These are phyloP conservation scores for Hanseniaspora clermontiae DNA, from an alignment of 805 yeast genomes.

Conservation along the genomic window DNA sequence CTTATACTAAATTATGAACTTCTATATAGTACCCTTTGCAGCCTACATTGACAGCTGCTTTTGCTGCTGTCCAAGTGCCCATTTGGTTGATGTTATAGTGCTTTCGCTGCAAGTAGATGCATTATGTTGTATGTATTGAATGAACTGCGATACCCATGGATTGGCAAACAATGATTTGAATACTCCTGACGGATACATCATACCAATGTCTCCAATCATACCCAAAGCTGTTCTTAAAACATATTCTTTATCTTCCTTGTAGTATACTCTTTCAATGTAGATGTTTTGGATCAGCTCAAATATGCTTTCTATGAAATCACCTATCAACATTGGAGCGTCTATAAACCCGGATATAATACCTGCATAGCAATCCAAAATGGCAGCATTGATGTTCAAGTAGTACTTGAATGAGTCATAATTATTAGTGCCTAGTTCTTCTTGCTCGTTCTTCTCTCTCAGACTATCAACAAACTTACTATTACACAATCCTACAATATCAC, in stretches of 20 bases:
- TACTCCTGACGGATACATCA: slow-evolving; percentile 70
- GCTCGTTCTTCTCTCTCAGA: slow-evolving; percentile 46
- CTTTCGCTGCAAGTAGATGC: slow-evolving; percentile 46
- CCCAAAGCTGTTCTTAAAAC: slow-evolving; percentile 79
- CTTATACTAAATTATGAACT: neutral
- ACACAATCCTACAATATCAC: slow-evolving; percentile 69
- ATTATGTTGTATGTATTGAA: slow-evolving; percentile 49
- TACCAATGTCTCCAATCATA: slow-evolving; percentile 80
- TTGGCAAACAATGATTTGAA: slow-evolving; percentile 53
- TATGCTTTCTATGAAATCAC: slow-evolving; percentile 54
- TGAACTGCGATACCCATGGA: slow-evolving; percentile 69
- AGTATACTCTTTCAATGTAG: slow-evolving; percentile 8
- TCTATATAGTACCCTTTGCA: neutral
- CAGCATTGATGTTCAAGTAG: slow-evolving; percentile 56
- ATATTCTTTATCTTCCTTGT: slow-evolving; percentile 17
- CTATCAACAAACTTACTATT: slow-evolving; percentile 4
- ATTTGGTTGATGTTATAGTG: slow-evolving; percentile 86
- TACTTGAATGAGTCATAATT: slow-evolving; percentile 69
- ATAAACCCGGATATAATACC: slow-evolving; percentile 89
- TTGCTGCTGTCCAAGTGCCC: slow-evolving; percentile 74
- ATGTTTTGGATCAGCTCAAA: slow-evolving; percentile 47
- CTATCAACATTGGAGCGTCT: slow-evolving; percentile 50
- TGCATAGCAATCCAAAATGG: slow-evolving; percentile 90
- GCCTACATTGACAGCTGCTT: slow-evolving; percentile 20
- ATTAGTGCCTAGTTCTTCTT: slow-evolving; percentile 43